Percentiles rank a stretch among this genome's conserved stretches.
Conservation (phyloP, 495 filamentous ascomycete species). For the Penicillium pulvis region DNA sequence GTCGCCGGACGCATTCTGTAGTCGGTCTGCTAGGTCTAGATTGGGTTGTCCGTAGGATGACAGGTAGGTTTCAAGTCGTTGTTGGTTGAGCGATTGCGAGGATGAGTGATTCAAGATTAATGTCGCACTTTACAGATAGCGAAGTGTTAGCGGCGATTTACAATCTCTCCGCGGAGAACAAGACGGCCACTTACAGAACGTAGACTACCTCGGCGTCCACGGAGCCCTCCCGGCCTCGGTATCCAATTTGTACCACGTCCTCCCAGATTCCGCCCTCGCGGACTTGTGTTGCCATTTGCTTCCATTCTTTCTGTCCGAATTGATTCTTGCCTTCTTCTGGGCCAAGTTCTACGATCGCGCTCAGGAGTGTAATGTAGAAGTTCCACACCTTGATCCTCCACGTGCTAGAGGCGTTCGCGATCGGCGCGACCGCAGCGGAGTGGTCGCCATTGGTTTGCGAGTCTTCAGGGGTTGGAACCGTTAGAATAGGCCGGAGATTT, state of each 20-base stretch:
- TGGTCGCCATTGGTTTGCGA: conserved; percentile 40
- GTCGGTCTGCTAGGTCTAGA: conserved; percentile 63
- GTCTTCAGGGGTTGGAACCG: conserved; percentile 36
- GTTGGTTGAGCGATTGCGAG: conserved; percentile 78
- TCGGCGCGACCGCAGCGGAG: conserved; percentile 57
- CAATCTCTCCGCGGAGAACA: neutral
- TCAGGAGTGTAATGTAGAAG: conserved; percentile 89
- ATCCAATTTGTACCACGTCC: conserved; percentile 81
- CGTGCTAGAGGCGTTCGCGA: conserved; percentile 69
- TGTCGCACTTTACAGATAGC: conserved; percentile 63
- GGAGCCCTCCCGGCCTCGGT: conserved; percentile 81
- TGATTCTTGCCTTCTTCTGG: conserved; percentile 85
- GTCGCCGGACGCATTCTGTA: conserved; percentile 40
- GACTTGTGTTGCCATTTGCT: conserved; percentile 73
- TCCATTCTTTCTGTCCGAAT: conserved; percentile 85
- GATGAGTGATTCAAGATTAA: conserved; percentile 85
- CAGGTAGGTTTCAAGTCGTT: conserved; percentile 86
- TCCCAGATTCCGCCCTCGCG: conserved; percentile 90
- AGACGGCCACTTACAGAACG: conserved; percentile 65
- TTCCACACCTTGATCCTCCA: conserved; percentile 96
- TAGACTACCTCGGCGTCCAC: conserved; percentile 95
- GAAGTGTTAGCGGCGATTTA: conserved; percentile 12
- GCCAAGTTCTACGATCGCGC: conserved; percentile 84
- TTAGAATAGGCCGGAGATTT: conserved; percentile 77
- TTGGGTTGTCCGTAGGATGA: conserved; percentile 71